Evolutionary conservation across 371 early-diverging fungal genomes (phyloP), one percentile per base, ranked within the genome.

Genomic region (Gilbertella persicaria): DNA sequence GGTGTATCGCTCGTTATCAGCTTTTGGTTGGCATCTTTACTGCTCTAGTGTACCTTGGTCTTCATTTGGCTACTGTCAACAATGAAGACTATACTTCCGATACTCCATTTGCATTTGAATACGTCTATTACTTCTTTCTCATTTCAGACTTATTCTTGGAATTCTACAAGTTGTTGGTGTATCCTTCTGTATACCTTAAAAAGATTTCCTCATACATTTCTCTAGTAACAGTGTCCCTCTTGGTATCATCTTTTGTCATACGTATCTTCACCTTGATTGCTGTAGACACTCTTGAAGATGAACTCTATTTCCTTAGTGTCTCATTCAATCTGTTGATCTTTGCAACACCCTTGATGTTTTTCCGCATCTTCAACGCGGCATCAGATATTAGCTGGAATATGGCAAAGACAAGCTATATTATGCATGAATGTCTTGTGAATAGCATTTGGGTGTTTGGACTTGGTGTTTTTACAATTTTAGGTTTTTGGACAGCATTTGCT

Each of bases 331-430:
- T 71, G 40, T 20, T 71, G 13, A 40, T 64, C 0, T 46, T 66
- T 36, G 69, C 75, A 4, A 75, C 75, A 2, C 75, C 75, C 2
- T 28, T 75, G 13, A 64, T 75, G 72, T 58, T 71, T 12, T 64
- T 69, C 53, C 69, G 75, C 16, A 9, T 69, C 4, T 53, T 67
- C 20, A 12, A 25, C 5, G 6, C 66, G 5, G 58, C 64, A 53
- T n/a, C 53, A 12, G 58, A 67, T 39, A 28, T 64, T 2, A 62
- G 49, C 42, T 75, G 75, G 75, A 50, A 45, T 8, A 49, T 66
- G 10, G 50, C 55, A 13, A 75, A 67, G 36, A 33, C 60, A 1
- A 60, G 58, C 13, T 64, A 60, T 44, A 53, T 69, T 8, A 40
- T 71, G 2, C 47, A 58, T 19, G 53, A 54, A 44, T 77, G 78